These are phyloP conservation scores for Euclidium syriacum DNA, from an alignment of 345 rosid genomes.

Conservation along the genomic window DNA sequence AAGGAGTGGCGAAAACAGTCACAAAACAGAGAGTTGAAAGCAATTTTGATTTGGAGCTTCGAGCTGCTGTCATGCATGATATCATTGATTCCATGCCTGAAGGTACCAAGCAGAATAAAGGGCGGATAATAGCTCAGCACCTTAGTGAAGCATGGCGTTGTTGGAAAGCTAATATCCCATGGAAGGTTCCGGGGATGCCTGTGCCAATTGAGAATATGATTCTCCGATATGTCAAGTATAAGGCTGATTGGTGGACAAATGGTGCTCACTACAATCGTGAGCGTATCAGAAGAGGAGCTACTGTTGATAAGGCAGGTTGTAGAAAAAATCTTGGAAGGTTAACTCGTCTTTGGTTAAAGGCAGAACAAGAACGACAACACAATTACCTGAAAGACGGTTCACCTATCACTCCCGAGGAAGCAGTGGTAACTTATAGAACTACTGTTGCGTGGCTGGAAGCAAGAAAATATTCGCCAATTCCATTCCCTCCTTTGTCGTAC, in stretches of 20 bases:
- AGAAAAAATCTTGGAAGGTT: conserved; percentile 94
- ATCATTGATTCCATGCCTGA: conserved; percentile 99
- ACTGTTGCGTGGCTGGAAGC: conserved; percentile 99
- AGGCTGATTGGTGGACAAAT: conserved; percentile 99
- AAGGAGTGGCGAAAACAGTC: conserved; percentile 98
- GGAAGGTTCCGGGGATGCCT: conserved; percentile 99
- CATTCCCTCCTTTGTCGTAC: conserved; percentile 96
- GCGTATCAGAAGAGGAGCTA: conserved; percentile 98
- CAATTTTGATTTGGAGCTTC: conserved; percentile 96
- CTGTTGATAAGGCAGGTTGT: conserved; percentile 97
- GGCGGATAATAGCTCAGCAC: conserved; percentile 96
- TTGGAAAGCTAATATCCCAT: conserved; percentile 99
- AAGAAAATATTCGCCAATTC: conserved; percentile 94
- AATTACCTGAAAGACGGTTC: conserved; percentile 99
- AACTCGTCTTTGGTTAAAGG: conserved; percentile 99
- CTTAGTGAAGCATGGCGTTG: conserved; percentile 99
- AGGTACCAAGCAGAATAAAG: conserved; percentile 98
- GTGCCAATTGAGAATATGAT: conserved; percentile 99
- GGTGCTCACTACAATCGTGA: conserved; percentile 99
- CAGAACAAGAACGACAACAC: conserved; percentile 99
- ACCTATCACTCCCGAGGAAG: conserved; percentile 98
- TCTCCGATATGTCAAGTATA: conserved; percentile 93
- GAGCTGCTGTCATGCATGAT: conserved; percentile 99
- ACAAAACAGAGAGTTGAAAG: conserved; percentile 99
- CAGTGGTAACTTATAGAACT: conserved; percentile 92